These are phyloP conservation scores for Pulicaria dysenterica DNA, from an alignment of 129 eudicot genomes.

Conservation along the genomic window DNA sequence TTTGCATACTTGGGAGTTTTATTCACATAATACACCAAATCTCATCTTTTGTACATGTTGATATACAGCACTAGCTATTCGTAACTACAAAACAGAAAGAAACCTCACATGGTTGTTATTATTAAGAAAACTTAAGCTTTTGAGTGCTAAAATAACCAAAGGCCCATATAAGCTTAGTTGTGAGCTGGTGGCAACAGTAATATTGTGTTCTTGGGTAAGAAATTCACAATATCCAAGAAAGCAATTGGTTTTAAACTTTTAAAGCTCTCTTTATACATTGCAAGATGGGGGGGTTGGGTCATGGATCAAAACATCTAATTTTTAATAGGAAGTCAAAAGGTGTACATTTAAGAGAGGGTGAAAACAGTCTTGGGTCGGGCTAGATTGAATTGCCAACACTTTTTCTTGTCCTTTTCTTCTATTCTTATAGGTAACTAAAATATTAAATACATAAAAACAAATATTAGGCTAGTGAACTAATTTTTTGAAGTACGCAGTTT, in stretches of 20 bases:
- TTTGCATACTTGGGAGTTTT: background rate
- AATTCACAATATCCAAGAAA: background rate
- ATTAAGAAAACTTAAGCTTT: too few relatives aligned
- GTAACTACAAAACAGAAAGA: too few relatives aligned
- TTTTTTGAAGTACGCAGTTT: background rate
- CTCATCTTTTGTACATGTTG: too few relatives aligned
- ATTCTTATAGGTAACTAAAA: background rate
- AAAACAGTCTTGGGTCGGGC: background rate
- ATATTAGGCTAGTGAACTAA: background rate
- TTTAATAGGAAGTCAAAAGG: too few relatives aligned
- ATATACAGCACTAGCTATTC: too few relatives aligned
- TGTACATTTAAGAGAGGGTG: background rate
- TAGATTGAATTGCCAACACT: background rate
- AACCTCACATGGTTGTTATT: too few relatives aligned
- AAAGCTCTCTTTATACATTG: background rate
- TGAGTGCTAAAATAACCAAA: background rate
- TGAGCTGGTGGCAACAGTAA: background rate
- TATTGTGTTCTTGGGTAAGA: background rate
- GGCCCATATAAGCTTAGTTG: background rate
- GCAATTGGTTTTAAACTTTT: background rate
- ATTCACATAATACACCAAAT: background rate
- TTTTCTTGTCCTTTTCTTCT: background rate
- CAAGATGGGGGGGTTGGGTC: background rate
- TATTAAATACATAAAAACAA: background rate
- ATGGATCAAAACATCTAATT: too few relatives aligned